Evolutionary conservation across 2,329 filamentous ascomycete species (phyloP), one percentile per base, ranked within the genome.

Genomic region (Colletotrichum tofieldiae): DNA sequence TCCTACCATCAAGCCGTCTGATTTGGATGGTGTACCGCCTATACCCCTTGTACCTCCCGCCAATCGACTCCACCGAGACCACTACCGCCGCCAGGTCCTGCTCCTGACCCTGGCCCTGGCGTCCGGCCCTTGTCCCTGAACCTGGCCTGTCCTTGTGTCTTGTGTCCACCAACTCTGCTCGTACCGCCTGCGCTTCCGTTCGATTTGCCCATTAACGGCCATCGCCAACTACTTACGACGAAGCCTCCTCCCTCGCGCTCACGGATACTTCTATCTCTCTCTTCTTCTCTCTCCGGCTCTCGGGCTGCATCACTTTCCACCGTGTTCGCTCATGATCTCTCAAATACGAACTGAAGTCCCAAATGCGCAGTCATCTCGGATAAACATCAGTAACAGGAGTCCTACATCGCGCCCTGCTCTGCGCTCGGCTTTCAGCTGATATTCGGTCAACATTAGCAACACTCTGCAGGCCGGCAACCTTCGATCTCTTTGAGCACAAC

Each of bases 31-130:
- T 51, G 63, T 67, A 67, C 67, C 63, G 47, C 49, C 49, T 72
- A 65, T 69, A 72, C 69, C 65, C 69, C 65, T 69, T 72, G 65
- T 69, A 68, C 69, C 65, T 69, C 59, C 69, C 69, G 59, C 65
- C 65, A 60, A 72, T 59, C 69, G 59, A 64, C 68, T 60, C 69
- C 69, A 69, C 54, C 45, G 37, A 69, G 43, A 69, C 59, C 65
- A 64, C 59, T 72, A 64, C 65, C 54, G 59, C 69, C 65, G 65
- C 32, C 59, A 69, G 65, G 52, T 69, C 65, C 59, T 72, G 45
- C 58, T 60, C 32, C 65, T 68, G 59, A 41, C 69, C 69, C 69
- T 72, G 69, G 41, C 69, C 65, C 59, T 69, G 65, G 65, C 69
- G 52, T 37, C 65, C 45, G 52, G 69, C 65, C 69, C 69, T 37